Evolutionary conservation across 768 basidiomycete genomes (phyloP).

Genomic region (Daedaleopsis nitida): DNA sequence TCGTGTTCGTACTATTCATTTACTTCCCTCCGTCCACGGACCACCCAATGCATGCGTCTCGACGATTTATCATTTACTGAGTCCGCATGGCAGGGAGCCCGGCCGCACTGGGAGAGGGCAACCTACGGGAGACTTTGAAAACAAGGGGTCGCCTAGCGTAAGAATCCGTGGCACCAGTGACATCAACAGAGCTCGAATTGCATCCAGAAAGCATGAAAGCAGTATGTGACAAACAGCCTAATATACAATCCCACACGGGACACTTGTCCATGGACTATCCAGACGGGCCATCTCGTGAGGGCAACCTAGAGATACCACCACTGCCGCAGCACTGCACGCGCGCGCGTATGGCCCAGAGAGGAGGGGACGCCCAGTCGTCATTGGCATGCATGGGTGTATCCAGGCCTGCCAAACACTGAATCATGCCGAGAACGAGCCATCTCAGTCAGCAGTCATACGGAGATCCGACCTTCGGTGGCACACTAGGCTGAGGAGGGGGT

Average conservation of each 20-base stretch:
- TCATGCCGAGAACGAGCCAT: constrained; percentile 18
- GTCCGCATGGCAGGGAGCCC: too few species aligned
- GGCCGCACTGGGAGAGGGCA: too few species aligned
- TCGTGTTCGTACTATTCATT: too few species aligned
- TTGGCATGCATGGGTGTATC: constrained; percentile 7
- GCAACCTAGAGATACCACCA: background rate
- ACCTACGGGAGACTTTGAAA: too few species aligned
- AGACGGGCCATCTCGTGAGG: background rate
- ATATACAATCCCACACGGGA: constrained; percentile 2
- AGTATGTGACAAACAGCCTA: constrained; percentile 1
- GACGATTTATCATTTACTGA: too few species aligned
- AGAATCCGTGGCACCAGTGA: background rate
- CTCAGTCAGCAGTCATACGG: constrained; percentile 19
- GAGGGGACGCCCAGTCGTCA: constrained; percentile 1
- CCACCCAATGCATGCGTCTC: too few species aligned
- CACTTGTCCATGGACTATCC: background rate
- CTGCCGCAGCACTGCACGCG: background rate
- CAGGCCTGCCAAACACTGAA: constrained; percentile 13
- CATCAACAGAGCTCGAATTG: background rate
- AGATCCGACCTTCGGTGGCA: constrained; percentile 5
- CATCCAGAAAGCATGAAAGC: constrained; percentile 2
- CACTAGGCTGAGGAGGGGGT: constrained; percentile 2
- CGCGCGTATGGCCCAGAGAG: background rate
- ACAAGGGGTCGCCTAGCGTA: too few species aligned
- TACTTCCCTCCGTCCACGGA: too few species aligned